phyloP scores from a whole-genome alignment of 805 yeast genomes.

The Candida nonsorbophila region DNA sequence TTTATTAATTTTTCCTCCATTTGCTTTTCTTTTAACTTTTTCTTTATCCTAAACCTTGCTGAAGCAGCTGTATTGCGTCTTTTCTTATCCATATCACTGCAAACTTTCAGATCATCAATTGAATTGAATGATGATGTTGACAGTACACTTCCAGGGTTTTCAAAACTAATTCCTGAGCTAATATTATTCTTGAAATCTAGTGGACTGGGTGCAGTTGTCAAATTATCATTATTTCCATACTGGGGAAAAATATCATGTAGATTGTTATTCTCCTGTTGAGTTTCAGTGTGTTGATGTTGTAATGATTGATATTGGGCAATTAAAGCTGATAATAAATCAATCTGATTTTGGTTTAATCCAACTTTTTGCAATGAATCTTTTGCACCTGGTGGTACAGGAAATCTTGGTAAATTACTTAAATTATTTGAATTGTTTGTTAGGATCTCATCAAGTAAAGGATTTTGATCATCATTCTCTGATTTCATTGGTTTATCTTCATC shows the following conservation, averaged over 20 bases:
- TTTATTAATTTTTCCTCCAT: slow-evolving; percentile 45
- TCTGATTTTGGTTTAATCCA: slow-evolving; percentile 65
- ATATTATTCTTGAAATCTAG: no score
- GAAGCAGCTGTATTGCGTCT: slow-evolving; percentile 61
- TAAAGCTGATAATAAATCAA: slow-evolving; percentile 66
- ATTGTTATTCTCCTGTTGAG: no score
- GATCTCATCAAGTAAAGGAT: background rate
- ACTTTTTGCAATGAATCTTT: slow-evolving; percentile 56
- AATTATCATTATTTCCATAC: no score
- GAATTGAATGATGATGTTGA: no score
- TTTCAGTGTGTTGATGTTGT: slow-evolving; percentile 9
- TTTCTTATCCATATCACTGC: slow-evolving; percentile 44
- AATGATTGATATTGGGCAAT: slow-evolving; percentile 60
- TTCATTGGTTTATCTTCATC: slow-evolving; percentile 67
- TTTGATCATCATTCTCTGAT: background rate
- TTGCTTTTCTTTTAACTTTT: slow-evolving; percentile 54
- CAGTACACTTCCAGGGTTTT: no score
- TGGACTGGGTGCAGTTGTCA: no score
- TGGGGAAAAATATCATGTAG: no score
- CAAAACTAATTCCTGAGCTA: no score
- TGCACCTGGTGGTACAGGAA: slow-evolving; percentile 72
- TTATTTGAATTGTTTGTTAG: slow-evolving; percentile 1
- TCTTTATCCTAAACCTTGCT: slow-evolving; percentile 59
- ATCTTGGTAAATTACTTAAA: slow-evolving; percentile 43
- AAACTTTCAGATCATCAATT: no score